A percentile compares a stretch with the other conserved stretches of the same genome.
Conservation (phyloP, 2,329 filamentous ascomycete species). For the Paraphoma chrysanthemicola region DNA sequence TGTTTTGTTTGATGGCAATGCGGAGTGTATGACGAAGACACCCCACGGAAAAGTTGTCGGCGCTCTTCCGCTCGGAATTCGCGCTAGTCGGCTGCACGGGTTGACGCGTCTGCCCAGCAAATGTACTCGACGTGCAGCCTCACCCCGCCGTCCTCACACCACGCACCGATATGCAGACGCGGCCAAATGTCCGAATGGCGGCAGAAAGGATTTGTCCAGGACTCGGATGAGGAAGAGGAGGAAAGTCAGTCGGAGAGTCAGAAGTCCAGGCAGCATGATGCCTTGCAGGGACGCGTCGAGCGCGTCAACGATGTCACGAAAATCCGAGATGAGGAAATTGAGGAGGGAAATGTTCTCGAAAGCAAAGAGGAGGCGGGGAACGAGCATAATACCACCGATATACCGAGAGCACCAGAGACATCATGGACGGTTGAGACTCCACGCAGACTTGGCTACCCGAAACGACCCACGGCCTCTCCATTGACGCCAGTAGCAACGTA, state of each 20-base stretch:
- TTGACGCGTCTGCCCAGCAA: constrained; percentile 24
- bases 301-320: constrained; percentile 18
- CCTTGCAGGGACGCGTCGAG: constrained; percentile 24
- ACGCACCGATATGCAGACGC: constrained; percentile 42
- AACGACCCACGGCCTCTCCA: constrained; percentile 26
- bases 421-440: neutral
- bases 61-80: constrained; percentile 14
- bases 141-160: constrained; percentile 20
- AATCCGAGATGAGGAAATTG: neutral
- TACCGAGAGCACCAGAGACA: too few species aligned
- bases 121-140: constrained; percentile 16
- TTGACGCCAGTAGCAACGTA: constrained; percentile 20
- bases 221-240: constrained; percentile 59
- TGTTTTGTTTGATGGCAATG: too few species aligned
- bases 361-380: neutral
- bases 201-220: constrained; percentile 57
- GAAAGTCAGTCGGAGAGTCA: constrained; percentile 38
- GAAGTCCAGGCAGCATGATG: constrained; percentile 14
- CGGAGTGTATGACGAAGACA: constrained; percentile 24
- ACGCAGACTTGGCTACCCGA: constrained; percentile 11
- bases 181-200: constrained; percentile 59
- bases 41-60: constrained; percentile 21
- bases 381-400: too few species aligned
- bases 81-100: constrained; percentile 28
- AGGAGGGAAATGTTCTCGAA: neutral